A percentile compares a stretch with the other conserved stretches of the same genome.
These are phyloP conservation scores for Geranomyces variabilis DNA, from an alignment of 192 early-diverging fungal genomes.

Conservation along the genomic window DNA sequence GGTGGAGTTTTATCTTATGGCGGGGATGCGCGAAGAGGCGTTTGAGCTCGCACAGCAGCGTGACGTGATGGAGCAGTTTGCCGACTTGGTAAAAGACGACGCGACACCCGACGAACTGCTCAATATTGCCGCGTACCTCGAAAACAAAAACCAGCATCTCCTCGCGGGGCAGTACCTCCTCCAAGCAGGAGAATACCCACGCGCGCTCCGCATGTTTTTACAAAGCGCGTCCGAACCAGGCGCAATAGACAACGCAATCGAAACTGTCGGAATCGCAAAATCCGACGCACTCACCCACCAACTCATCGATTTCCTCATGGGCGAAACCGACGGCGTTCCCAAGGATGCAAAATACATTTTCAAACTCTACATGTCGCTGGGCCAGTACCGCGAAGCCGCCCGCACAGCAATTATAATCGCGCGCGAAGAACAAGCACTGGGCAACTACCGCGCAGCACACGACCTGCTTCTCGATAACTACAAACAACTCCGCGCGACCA, in stretches of 20 bases:
- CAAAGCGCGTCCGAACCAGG: conserved; percentile 37
- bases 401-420: conserved; percentile 63
- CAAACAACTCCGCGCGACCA: conserved; percentile 43
- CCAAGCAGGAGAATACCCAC: conserved; percentile 49
- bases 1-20: conserved; percentile 61
- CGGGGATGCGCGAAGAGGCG: conserved; percentile 59
- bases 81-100: conserved; percentile 52
- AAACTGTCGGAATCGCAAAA: conserved; percentile 58
- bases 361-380: conserved; percentile 64
- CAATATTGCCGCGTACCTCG: conserved; percentile 54
- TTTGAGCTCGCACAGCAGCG: conserved; percentile 62
- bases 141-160: conserved; percentile 46
- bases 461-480: conserved; percentile 60
- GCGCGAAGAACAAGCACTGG: conserved; percentile 57
- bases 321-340: conserved; percentile 58
- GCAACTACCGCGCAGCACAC: conserved; percentile 59
- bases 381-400: conserved; percentile 56
- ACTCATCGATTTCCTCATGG: conserved; percentile 63
- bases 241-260: conserved; percentile 54
- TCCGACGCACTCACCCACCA: conserved; percentile 57
- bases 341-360: conserved; percentile 68
- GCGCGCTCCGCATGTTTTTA: conserved; percentile 52
- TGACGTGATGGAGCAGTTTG: conserved; percentile 60
- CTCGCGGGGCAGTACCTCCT: conserved; percentile 53
- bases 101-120: conserved; percentile 41